Percentiles rank a stretch among this genome's conserved stretches.
Conservation (phyloP, 805 yeast species). For the Wickerhamomyces chambardii region DNA sequence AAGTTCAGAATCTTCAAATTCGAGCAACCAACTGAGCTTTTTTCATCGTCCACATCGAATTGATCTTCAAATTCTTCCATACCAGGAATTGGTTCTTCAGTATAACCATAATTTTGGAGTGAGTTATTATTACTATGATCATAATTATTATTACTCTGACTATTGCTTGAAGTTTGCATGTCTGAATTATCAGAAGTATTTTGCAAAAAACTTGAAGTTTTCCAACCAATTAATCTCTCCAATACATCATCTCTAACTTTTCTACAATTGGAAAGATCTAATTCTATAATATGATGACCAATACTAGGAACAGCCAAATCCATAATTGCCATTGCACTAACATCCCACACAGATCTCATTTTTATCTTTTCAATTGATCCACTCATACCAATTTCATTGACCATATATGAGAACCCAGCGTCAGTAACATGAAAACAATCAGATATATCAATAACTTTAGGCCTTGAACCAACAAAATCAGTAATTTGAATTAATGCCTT, state of each 20-base stretch:
- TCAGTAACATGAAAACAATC: conserved; percentile 75
- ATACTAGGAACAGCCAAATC: conserved; percentile 60
- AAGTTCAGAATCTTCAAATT: conserved; percentile 43
- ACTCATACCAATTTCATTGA: conserved; percentile 60
- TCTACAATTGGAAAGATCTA: conserved; percentile 66
- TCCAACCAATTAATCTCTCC: conserved; percentile 59
- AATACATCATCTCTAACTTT: conserved; percentile 66
- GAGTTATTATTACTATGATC: background rate
- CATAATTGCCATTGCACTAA: conserved; percentile 76
- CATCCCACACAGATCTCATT: conserved; percentile 71
- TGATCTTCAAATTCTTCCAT: conserved; percentile 18
- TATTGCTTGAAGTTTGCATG: no score
- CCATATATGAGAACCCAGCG: conserved; percentile 62
- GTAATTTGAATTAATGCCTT: conserved; percentile 46
- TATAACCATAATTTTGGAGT: conserved; percentile 1
- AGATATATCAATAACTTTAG: conserved; percentile 49
- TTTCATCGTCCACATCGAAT: background rate
- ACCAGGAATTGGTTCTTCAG: conserved; percentile 19
- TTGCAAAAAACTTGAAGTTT: conserved; percentile 3
- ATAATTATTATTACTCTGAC: no score
- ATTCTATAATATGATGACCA: conserved; percentile 46
- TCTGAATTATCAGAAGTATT: no score
- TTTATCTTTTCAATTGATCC: conserved; percentile 46
- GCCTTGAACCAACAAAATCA: conserved; percentile 65
- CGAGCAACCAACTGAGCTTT: conserved; percentile 42